Base-by-base conservation (phyloP, 371 early-diverging fungal species). In the Rhizopus arrhizus region DNA sequence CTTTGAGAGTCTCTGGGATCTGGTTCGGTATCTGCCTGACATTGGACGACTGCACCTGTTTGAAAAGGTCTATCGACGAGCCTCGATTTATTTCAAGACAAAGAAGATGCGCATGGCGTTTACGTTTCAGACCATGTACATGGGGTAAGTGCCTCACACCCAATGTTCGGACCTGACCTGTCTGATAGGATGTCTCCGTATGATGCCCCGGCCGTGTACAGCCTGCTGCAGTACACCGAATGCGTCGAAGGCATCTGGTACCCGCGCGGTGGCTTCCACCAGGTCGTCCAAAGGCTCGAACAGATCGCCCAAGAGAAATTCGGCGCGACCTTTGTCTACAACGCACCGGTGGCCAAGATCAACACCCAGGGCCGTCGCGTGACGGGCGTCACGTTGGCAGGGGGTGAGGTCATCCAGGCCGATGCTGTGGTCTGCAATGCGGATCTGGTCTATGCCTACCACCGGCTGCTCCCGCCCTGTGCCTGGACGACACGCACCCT, bases 221-320 rank as follows among this genome's bases (percentile, higher is more conserved):
- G 75, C 58, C 62, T 88, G 46, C 61, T 88, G 16, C 80, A 80
- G 45, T 88, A 83, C 60, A 82, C 88, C 0, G 88, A 87, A 52
- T 77, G 82, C 53, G 81, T 85, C 10, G 86, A 85, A 65, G 85
- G 84, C 42, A 83, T 88, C 43, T 84, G 81, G 81, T 88, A 88
- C 65, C 88, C 88, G 12, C 73, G 72, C 5, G 88, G 88, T 36
- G 88, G 88, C 0, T 88, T 86, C 66, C 76, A 88, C 61, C 70
- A 59, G 61, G 83, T 88, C 3, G 73, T 84, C 13, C 74, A 78
- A 36, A 70, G 70, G 35, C 55, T 88, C 13, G 84, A 83, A 56
- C 10, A 28, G 3, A 80, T 86, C 63, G 85, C 85, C 13, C 70
- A 34, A 29, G 45, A 70, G 9, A 75, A 78, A 35, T 75, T 68